phyloP scores from a whole-genome alignment of 75 land plant genomes.

The Sequoia sempervirens region DNA sequence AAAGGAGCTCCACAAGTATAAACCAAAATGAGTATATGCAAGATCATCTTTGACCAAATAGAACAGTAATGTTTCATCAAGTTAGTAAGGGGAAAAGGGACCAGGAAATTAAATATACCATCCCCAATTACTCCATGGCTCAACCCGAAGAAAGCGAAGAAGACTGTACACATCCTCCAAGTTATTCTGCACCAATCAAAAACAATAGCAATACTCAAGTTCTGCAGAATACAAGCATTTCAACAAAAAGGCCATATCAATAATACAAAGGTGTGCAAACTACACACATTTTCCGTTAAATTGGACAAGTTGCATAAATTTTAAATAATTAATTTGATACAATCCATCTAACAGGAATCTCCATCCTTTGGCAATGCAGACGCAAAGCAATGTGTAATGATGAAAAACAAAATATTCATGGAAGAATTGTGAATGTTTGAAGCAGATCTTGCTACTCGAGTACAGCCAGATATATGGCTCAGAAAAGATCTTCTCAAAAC shows the following conservation, averaged over 20 bases:
- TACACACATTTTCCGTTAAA: neutral
- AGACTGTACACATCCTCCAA: slow-evolving; percentile 86
- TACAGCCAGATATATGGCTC: neutral
- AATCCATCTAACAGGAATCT: no score
- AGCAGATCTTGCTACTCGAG: neutral
- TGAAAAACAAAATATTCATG: neutral
- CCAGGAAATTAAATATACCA: slow-evolving; percentile 42
- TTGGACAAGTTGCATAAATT: no score
- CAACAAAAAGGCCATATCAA: neutral
- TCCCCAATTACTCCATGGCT: slow-evolving; percentile 90
- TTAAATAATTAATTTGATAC: no score
- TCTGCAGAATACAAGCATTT: slow-evolving; percentile 2
- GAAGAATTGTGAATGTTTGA: neutral
- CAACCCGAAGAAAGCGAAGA: slow-evolving; percentile 74
- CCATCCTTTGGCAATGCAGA: neutral
- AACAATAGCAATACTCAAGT: neutral
- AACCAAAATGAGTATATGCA: neutral
- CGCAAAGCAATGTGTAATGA: neutral
- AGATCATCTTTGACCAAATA: neutral
- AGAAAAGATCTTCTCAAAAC: neutral
- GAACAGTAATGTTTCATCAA: neutral
- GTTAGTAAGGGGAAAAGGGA: neutral
- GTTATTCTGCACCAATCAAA: slow-evolving; percentile 62
- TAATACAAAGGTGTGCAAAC: neutral
- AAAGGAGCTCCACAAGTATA: neutral